Evolutionary conservation across 495 filamentous ascomycete genomes (phyloP).

Genomic region (Trichocladium antarcticum): DNA sequence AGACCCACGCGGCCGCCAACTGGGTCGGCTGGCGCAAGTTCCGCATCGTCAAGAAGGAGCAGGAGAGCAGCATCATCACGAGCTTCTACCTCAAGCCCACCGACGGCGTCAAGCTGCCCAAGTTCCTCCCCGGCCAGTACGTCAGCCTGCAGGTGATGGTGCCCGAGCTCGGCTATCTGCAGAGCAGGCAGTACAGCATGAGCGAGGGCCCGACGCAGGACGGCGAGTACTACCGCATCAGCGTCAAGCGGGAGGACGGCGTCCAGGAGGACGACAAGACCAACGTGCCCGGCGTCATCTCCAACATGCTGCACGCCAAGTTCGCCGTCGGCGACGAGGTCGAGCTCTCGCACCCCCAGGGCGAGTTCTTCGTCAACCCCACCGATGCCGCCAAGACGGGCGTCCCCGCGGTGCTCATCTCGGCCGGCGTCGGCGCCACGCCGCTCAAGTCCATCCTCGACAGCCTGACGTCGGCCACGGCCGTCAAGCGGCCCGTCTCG

Average conservation of each 20-base stretch:
- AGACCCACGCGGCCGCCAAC: constrained; percentile 33
- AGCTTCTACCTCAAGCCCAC: constrained; percentile 56
- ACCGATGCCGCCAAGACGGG: constrained; percentile 28
- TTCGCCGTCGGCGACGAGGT: constrained; percentile 50
- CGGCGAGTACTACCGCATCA: constrained; percentile 54
- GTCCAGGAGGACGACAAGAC: constrained; percentile 34
- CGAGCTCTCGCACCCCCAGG: constrained; percentile 55
- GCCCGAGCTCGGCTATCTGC: constrained; percentile 45
- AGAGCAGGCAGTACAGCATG: constrained; percentile 63
- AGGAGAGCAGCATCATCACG: constrained; percentile 48
- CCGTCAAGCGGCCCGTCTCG: constrained; percentile 41
- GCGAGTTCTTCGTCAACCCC: constrained; percentile 53
- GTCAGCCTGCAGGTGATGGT: constrained; percentile 50
- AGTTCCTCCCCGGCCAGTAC: constrained; percentile 59
- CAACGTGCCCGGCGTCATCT: constrained; percentile 48
- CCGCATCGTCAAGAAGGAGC: constrained; percentile 46
- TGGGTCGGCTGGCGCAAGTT: constrained; percentile 62
- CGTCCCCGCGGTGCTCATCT: constrained; percentile 52
- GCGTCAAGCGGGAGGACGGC: constrained; percentile 53
- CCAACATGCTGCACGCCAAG: constrained; percentile 54
- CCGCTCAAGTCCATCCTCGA: constrained; percentile 57
- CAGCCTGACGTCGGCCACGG: constrained; percentile 23
- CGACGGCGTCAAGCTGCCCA: constrained; percentile 47
- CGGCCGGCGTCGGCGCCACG: constrained; percentile 59
- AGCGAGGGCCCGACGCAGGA: constrained; percentile 43